Conservation (phyloP, 139 green algal genomes). For the Ettlia oleoabundans region DNA sequence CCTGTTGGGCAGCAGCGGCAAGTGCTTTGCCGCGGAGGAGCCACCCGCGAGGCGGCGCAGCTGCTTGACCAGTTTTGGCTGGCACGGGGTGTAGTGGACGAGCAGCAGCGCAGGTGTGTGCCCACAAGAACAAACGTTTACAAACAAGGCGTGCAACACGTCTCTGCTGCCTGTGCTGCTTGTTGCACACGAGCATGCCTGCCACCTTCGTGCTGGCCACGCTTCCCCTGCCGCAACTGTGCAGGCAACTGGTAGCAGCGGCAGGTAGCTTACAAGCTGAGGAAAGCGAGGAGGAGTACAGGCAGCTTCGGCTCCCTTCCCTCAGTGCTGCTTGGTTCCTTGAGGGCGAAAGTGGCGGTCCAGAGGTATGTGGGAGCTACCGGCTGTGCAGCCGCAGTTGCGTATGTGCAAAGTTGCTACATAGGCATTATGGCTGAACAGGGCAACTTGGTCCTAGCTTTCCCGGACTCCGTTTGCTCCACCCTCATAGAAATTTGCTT, state of each 20-base stretch:
- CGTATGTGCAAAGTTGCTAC: too few relatives aligned
- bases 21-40: neutral
- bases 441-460: too few relatives aligned
- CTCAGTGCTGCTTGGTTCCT: slow-evolving; percentile 45
- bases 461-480: too few relatives aligned
- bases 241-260: slow-evolving; percentile 32
- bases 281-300: neutral
- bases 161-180: neutral
- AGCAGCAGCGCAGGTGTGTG: slow-evolving; percentile 26
- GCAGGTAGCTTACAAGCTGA: neutral
- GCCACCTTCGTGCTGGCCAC: neutral
- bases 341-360: neutral
- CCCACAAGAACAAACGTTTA: too few relatives aligned
- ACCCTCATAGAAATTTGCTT: too few relatives aligned
- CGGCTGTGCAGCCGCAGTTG: too few relatives aligned
- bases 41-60: neutral
- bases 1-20: neutral
- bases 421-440: too few relatives aligned
- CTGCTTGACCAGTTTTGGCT: slow-evolving; percentile 33
- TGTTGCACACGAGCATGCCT: too few relatives aligned
- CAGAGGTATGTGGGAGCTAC: too few relatives aligned
- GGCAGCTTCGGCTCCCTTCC: slow-evolving; percentile 33
- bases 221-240: neutral
- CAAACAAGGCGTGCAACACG: too few relatives aligned
- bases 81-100: slow-evolving; percentile 10